Evolutionary conservation across 192 early-diverging fungal genomes (phyloP), one percentile per base, ranked within the genome.

Genomic region (Backusella tarrabulga): DNA sequence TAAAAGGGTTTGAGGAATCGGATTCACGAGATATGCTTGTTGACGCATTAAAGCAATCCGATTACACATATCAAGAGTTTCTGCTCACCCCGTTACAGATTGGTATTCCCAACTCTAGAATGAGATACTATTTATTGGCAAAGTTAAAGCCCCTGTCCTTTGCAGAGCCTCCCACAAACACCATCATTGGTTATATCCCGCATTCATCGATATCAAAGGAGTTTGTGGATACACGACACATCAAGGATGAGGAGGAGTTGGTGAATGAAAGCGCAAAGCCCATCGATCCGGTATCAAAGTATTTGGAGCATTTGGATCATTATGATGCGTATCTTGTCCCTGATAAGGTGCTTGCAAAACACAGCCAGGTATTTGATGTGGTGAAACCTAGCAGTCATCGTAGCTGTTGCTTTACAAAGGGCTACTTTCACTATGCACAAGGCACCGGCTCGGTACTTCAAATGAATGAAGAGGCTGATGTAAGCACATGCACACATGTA

Each of bases 381-480:
- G 91, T 95, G 21, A 91, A 90, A 54, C 84, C 88, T 1, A 78
- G 83, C 21, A 86, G 84, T 19, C 84, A 77, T 46, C 82, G 91
- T 40, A 91, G 92, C 23, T 94, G 92, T 74, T 95, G 94, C 79
- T 95, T 95, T 76, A 95, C 94, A 17, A 95, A 95, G 83, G 88
- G 91, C 14, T 95, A 94, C 79, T 88, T 87, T 66, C 91, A 93
- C 71, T 90, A 86, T 82, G 89, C 87, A 21, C 86, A 90, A 74
- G 85, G 85, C 8, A 90, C 85, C 21, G 88, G 78, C 7, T 90
- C 89, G 19, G 86, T 90, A 56, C 68, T 88, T 5, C 89, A 90
- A 76, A 78, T 87, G 83, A 81, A 77, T 34, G 72, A 81, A 29
- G 82, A 83, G 21, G 77, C 79, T 32, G 76, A 90, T 79, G 89